Evolutionary conservation across 805 yeast genomes (phyloP), one percentile per base, ranked within the genome.

Genomic region (Sugiyamaella boreocaroliniensis): DNA sequence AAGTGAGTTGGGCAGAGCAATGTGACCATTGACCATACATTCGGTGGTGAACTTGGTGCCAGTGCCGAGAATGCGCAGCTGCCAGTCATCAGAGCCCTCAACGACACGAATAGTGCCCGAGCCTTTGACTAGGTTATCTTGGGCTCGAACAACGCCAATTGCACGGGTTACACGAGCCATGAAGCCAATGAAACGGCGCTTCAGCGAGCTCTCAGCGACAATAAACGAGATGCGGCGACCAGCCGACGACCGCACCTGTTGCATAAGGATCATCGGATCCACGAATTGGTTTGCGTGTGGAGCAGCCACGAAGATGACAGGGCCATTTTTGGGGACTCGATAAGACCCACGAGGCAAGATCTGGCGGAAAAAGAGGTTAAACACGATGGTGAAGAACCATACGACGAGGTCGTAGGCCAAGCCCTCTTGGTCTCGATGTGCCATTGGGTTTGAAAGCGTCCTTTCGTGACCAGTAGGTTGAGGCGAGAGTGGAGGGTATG

Each of bases 261-360:
- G 83, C 86, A 88, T 83, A 46, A 93, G 73, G 49, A 93, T 77
- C 47, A 90, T 80, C 1, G 93, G 92, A 59, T 82, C 87, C 34
- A 90, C 89, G 65, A 90, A 90, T 70, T 89, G 96, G 68, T 89
- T 89, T n/a, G 96, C 95, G 71, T 92, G 99, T 1, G 98, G 98
- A 1, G 97, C 99, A 10, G 93, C 95, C 37, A 93, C 98, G 57
- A 93, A 84, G 51, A 92, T 85, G 8, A 89, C 83, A 0, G 98
- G 92, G 0, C 97, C 97, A 9, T 76, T 68, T 29, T 77, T 74
- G 12, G 86, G 85, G 48, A 81, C 76, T 46, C 78, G 78, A 70
- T 81, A 88, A 1, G 96, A 89, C 1, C 97, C 97, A 55, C 98
- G 77, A 2, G 93, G 82, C 50, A 88, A 77, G 57, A 92, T 89